Conservation (phyloP, 768 basidiomycete genomes). For the Coprinellus micaceus region DNA sequence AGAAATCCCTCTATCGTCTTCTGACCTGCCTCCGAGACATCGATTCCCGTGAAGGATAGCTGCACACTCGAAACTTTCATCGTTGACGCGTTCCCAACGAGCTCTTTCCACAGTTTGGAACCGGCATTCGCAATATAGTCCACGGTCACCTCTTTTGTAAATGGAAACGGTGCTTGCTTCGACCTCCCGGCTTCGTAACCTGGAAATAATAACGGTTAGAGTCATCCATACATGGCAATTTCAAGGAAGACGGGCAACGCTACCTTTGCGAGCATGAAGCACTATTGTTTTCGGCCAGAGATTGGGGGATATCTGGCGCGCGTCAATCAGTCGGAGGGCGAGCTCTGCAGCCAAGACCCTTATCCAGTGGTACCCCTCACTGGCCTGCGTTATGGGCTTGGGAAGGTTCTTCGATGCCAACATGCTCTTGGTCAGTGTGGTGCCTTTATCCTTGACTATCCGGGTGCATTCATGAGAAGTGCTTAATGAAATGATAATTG, state of each 20-base stretch:
- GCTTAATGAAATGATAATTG: not conserved
- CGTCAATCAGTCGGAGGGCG: constrained; percentile 78
- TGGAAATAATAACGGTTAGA: constrained; percentile 25
- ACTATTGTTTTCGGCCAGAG: constrained; percentile 93
- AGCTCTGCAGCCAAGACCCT: constrained; percentile 89
- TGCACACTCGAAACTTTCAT: constrained; percentile 72
- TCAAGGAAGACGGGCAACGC: not conserved
- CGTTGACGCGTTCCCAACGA: constrained; percentile 52
- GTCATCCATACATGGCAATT: not conserved
- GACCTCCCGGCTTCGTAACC: constrained; percentile 68
- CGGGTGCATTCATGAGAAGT: constrained; percentile 4
- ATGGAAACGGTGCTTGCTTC: constrained; percentile 87
- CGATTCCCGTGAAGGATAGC: constrained; percentile 77
- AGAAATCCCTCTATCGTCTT: constrained; percentile 88
- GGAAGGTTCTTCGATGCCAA: constrained; percentile 93
- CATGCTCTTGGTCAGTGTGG: constrained; percentile 85
- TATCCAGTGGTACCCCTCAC: constrained; percentile 88
- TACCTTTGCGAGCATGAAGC: constrained; percentile 71
- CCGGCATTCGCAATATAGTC: constrained; percentile 75
- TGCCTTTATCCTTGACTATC: constrained; percentile 78
- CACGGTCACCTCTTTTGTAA: constrained; percentile 65
- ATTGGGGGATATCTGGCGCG: constrained; percentile 64
- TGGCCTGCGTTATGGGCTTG: constrained; percentile 64
- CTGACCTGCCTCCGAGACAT: constrained; percentile 73
- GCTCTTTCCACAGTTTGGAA: constrained; percentile 82